phyloP scores from a whole-genome alignment of 2,329 filamentous ascomycete species.

The Diaporthe batatas region DNA sequence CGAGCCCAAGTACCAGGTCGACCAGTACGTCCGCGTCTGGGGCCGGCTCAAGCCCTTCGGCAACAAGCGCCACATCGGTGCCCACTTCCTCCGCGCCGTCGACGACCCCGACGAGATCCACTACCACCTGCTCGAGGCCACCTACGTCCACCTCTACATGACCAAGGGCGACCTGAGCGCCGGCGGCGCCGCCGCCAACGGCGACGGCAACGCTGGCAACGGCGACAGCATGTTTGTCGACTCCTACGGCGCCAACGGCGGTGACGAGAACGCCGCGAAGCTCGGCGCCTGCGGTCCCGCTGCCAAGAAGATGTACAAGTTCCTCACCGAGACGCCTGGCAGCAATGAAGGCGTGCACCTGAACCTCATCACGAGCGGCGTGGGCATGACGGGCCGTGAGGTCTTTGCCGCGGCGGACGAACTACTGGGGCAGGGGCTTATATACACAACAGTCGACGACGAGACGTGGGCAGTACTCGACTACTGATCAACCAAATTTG shows the following conservation, averaged over 20 bases:
- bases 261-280: slow-evolving; percentile 56
- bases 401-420: slow-evolving; percentile 86
- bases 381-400: slow-evolving; percentile 76
- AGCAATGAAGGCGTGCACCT: slow-evolving; percentile 88
- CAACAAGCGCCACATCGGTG: slow-evolving; percentile 84
- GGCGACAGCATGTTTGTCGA: slow-evolving; percentile 70
- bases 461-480: slow-evolving; percentile 91
- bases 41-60: slow-evolving; percentile 88
- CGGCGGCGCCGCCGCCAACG: slow-evolving; percentile 51
- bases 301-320: slow-evolving; percentile 79
- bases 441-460: slow-evolving; percentile 94
- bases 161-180: slow-evolving; percentile 73
- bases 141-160: slow-evolving; percentile 88
- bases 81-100: slow-evolving; percentile 84
- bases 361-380: slow-evolving; percentile 77
- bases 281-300: slow-evolving; percentile 63
- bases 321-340: slow-evolving; percentile 75
- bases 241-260: slow-evolving; percentile 58
- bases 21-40: slow-evolving; percentile 87
- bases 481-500: slow-evolving; percentile 54
- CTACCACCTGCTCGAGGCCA: slow-evolving; percentile 91
- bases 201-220: slow-evolving; percentile 53
- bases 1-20: slow-evolving; percentile 72
- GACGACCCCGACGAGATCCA: slow-evolving; percentile 92
- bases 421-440: slow-evolving; percentile 77